Base-by-base conservation (phyloP, 2,329 filamentous ascomycete species). In the Fonsecaea nubica region DNA sequence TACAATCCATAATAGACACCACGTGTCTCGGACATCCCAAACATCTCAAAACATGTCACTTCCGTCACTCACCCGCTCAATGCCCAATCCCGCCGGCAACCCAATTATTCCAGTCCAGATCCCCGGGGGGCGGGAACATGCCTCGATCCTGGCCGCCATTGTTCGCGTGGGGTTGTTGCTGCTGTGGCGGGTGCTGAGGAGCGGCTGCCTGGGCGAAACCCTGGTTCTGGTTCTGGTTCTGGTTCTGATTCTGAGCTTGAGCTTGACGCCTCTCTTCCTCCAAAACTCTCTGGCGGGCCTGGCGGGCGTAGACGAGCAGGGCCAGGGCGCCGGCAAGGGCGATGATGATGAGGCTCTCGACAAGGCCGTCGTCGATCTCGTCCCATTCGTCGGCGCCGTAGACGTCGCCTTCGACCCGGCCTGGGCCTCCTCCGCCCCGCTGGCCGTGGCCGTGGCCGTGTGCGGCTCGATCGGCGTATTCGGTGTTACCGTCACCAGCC, bases 321-420 rank as follows among this genome's bases (percentile, higher is more conserved):
- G 91, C 87, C 62, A 98, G 83, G 0, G 88, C 87, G 13, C 89
- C 88, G 0, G 91, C 89, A 13, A 98, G 81, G 1, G 87, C 89
- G 13, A 97, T 83, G 68, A 99, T 96, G 53, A 96, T 82, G 30
- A 97, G 79, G 52, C 90, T 94, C 78, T 98, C 95, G 10, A 97
- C 72, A 15, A 97, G 81, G 12, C 92, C 91, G 55, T 93, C 92
- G 58, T 94, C 91, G 18, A 89, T 79, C 2, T 89, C 88, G 59
- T 90, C 88, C 65, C 85, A 82, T 57, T 84, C 85, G 63, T 86
- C 82, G 15, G 82, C 81, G 21, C 87, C 76, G 42, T 79, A 76
- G 53, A 72, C 72, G 58, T 74, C 71, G 8, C 77, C 77, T 62
- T 58, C 68, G 70, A 59, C 73, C 64, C 65, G 61, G 50, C 64